Evolutionary conservation across 306 rosid genomes (phyloP).

Genomic region (Malus asiatica): DNA sequence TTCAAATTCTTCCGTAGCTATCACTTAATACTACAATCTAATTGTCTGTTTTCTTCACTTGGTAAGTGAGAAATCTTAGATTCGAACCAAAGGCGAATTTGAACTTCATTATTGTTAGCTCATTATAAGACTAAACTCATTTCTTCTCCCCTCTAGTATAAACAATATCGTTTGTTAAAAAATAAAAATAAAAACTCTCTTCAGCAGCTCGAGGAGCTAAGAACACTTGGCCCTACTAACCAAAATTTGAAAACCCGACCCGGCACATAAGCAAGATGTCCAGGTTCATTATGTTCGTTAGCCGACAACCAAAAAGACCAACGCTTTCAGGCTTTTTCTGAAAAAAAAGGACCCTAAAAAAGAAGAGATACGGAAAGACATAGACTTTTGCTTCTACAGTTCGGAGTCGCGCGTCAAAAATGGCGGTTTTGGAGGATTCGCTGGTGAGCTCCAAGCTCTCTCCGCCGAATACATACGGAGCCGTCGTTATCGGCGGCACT

Average conservation of each 20-base stretch:
- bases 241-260: not conserved
- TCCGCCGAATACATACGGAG: slow-evolving; percentile 59
- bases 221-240: not conserved
- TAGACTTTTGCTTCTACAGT: not conserved
- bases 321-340: not conserved
- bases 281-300: not conserved
- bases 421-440: slow-evolving; percentile 46
- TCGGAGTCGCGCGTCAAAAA: slow-evolving; percentile 1
- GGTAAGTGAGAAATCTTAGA: no score
- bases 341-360: no score
- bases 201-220: not conserved
- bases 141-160: no score
- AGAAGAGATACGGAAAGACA: no score
- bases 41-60: accelerated
- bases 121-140: no score
- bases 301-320: no score
- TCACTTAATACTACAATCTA: accelerated
- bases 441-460: slow-evolving; percentile 40
- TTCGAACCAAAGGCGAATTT: no score
- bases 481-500: slow-evolving; percentile 91
- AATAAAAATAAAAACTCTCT: no score
- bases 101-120: no score
- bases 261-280: not conserved
- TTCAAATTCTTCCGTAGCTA: no score
- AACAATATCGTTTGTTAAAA: no score